phyloP scores from a whole-genome alignment of 2,329 filamentous ascomycete genomes.

The Didymella pomorum region DNA sequence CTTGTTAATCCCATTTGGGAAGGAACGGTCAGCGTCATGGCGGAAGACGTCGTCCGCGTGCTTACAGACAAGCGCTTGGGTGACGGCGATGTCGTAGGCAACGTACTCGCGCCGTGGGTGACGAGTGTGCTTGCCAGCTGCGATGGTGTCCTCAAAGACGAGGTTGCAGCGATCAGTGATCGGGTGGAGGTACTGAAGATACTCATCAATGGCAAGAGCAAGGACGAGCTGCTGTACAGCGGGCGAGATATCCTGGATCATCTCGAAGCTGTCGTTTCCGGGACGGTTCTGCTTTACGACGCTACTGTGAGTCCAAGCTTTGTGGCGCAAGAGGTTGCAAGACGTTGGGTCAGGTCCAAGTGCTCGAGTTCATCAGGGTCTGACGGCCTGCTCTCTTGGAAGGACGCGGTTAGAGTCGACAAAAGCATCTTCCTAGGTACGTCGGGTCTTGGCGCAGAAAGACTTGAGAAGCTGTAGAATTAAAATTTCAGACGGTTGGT shows the following conservation, averaged over 20 bases:
- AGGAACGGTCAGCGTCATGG: slow-evolving; percentile 75
- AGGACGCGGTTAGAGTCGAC: slow-evolving; percentile 21
- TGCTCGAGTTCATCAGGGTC: neutral
- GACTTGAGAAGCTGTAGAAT: slow-evolving; percentile 19
- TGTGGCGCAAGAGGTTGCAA: slow-evolving; percentile 46
- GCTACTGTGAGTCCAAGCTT: slow-evolving; percentile 45
- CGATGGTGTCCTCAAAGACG: slow-evolving; percentile 10
- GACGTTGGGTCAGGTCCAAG: slow-evolving; percentile 43
- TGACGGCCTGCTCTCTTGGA: slow-evolving; percentile 12
- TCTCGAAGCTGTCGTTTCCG: slow-evolving; percentile 49
- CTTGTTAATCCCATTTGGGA: slow-evolving; percentile 74
- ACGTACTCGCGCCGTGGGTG: slow-evolving; percentile 34
- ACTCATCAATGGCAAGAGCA: slow-evolving; percentile 20
- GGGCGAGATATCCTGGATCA: slow-evolving; percentile 38
- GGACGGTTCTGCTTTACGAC: slow-evolving; percentile 51
- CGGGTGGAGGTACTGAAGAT: slow-evolving; percentile 20
- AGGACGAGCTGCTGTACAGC: slow-evolving; percentile 36
- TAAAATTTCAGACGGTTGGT: neutral
- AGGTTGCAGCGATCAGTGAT: slow-evolving; percentile 22
- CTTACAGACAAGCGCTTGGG: slow-evolving; percentile 47
- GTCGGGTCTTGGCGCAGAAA: neutral
- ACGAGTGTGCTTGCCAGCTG: slow-evolving; percentile 20
- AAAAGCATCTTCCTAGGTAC: slow-evolving; percentile 33
- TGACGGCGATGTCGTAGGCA: slow-evolving; percentile 31
- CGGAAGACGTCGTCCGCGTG: slow-evolving; percentile 60